Conservation (phyloP, 2,329 filamentous ascomycete genomes). For the Botrytis elliptica region DNA sequence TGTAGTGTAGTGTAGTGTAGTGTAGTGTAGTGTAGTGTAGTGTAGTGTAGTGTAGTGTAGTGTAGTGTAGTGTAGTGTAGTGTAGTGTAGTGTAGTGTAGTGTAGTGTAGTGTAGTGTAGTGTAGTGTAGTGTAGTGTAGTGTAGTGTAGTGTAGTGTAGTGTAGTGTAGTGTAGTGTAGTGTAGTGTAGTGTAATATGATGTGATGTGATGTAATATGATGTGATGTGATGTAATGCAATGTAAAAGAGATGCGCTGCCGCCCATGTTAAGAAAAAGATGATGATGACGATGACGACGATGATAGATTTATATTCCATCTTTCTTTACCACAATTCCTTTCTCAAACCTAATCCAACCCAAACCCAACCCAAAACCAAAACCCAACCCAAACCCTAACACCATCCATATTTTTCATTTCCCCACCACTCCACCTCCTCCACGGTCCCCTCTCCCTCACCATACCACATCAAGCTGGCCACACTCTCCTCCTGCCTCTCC, state of each 20-base stretch:
- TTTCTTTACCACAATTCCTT: neutral
- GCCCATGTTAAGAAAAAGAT: neutral
- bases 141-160: too few species aligned
- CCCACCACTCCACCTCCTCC: slow-evolving; percentile 65
- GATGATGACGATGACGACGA: neutral
- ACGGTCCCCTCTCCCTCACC: slow-evolving; percentile 49
- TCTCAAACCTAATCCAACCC: neutral
- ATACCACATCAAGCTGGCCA: slow-evolving; percentile 72
- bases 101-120: too few species aligned
- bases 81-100: too few species aligned
- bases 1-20: too few species aligned
- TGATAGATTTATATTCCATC: too few species aligned
- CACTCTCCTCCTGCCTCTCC: slow-evolving; percentile 63
- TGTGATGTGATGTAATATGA: neutral
- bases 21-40: too few species aligned
- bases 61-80: too few species aligned
- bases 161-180: too few species aligned
- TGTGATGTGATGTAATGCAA: too few species aligned
- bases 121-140: too few species aligned
- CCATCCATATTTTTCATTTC: slow-evolving; percentile 78
- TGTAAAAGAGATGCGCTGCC: neutral
- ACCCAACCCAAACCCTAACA: slow-evolving; percentile 54
- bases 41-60: too few species aligned
- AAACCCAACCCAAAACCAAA: neutral
- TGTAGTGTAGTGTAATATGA: too few species aligned